A percentile compares a stretch with the other conserved stretches of the same genome.
These are phyloP conservation scores for Zancudomyces culisetae DNA, from an alignment of 371 early-diverging fungal genomes.

Conservation along the genomic window DNA sequence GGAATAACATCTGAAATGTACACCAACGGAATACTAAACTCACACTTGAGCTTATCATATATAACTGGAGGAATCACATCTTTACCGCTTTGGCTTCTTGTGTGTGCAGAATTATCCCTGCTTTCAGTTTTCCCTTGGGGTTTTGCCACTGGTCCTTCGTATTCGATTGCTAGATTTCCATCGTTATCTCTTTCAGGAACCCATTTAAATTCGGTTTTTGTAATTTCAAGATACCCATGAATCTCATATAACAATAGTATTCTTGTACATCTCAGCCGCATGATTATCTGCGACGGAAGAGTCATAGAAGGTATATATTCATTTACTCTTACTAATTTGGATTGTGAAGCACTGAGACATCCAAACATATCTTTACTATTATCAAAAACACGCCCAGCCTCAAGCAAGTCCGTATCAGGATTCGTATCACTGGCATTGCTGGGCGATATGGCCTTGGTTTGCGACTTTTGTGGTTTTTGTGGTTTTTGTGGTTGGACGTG, in stretches of 20 bases:
- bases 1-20: constrained; percentile 32
- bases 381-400: too few relatives aligned
- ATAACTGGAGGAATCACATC: constrained; percentile 7
- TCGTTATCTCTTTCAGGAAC: background rate
- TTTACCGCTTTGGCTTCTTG: background rate
- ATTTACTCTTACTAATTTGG: background rate
- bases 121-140: too few relatives aligned
- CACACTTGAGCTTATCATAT: constrained; percentile 24
- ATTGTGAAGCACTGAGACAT: too few relatives aligned
- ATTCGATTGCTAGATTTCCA: constrained; percentile 1
- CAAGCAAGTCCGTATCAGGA: too few relatives aligned
- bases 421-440: too few relatives aligned
- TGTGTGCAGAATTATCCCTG: too few relatives aligned
- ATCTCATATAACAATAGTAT: constrained; percentile 1
- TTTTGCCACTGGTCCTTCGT: background rate
- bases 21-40: constrained; percentile 29
- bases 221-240: background rate
- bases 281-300: background rate
- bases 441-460: too few relatives aligned
- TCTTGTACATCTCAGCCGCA: background rate
- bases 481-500: too few relatives aligned
- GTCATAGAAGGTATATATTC: background rate
- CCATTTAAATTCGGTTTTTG: background rate
- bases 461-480: too few relatives aligned
- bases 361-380: too few relatives aligned